Evolutionary conservation across 2,329 filamentous ascomycete genomes (phyloP), one percentile per base, ranked within the genome.

Genomic region (Ploettnerulaceae sp.): DNA sequence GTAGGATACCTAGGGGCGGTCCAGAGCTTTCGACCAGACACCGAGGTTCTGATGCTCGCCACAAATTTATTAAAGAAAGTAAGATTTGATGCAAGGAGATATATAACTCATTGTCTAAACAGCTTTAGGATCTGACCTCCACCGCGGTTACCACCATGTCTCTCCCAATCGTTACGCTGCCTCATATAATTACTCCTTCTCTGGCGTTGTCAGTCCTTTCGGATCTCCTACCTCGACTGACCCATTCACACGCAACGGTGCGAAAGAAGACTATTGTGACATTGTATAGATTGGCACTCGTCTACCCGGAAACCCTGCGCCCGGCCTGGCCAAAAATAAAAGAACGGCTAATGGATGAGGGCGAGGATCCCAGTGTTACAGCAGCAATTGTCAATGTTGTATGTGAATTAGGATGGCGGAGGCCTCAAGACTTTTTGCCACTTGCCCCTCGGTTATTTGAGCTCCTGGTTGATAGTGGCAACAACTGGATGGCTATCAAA

Each of bases 401-500:
- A 4, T 97, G 93, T 66, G 93, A 98, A 67, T 71, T 98, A 29
- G 91, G 91, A 5, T 96, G 91, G 88, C 80, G 93, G 57, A 77
- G 93, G 57, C 93, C 93, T 3, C 84, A 91, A 57, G 93, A 98
- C 66, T 97, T 97, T 59, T 72, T 98, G 22, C 88, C 93, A 11
- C 73, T 98, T 22, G 93, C 93, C 0, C 93, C 93, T 7, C 77
- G 93, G 48, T 69, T 98, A 20, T 98, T 97, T 60, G 90, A 96
- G 63, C 75, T 98, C 14, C 72, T 98, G 20, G 90, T 96, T 9
- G 86, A 94, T 51, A 84, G 89, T 46, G 86, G 86, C 28, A 97
- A 98, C 67, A 98, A 98, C 67, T 98, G 93, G 93, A 97, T 98
- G 91, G 90, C 90, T 49, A 98, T 98, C 64, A 98, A 98, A 66